Conservation (phyloP, 2,329 filamentous ascomycete genomes). For the Colletotrichum musicola region DNA sequence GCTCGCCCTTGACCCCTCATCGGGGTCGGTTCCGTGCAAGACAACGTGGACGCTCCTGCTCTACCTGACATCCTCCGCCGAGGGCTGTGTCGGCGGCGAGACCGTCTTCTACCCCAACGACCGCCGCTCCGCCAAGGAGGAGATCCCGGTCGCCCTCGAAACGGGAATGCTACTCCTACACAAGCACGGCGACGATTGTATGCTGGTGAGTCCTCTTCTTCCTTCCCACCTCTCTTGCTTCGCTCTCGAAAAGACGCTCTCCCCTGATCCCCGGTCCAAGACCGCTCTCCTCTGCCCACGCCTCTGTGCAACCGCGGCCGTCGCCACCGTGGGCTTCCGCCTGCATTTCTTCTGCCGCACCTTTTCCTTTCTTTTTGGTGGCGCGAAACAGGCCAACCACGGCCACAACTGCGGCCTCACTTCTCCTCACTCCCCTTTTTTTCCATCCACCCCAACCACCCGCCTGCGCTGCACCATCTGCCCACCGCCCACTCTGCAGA, state of each 20-base stretch:
- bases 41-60: constrained; percentile 94
- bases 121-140: constrained; percentile 67
- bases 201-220: constrained; percentile 69
- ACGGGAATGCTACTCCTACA: constrained; percentile 90
- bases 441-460: background rate
- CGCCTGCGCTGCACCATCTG: background rate
- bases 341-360: constrained; percentile 20
- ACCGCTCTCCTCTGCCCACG: constrained; percentile 1
- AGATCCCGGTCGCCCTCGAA: constrained; percentile 79
- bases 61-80: constrained; percentile 76
- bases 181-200: constrained; percentile 88
- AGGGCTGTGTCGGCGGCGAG: constrained; percentile 84
- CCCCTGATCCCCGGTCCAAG: constrained; percentile 28
- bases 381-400: constrained; percentile 29
- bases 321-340: constrained; percentile 27
- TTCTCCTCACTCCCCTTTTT: background rate
- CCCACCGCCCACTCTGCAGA: constrained; percentile 19
- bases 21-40: constrained; percentile 59
- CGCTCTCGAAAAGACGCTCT: constrained; percentile 1
- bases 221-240: background rate
- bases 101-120: constrained; percentile 90
- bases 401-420: constrained; percentile 31
- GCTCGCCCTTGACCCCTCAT: constrained; percentile 47
- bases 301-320: constrained; percentile 15
- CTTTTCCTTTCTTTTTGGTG: constrained; percentile 33